Base-by-base conservation (phyloP, 768 basidiomycete species). In the Aureoboletus auriporus region DNA sequence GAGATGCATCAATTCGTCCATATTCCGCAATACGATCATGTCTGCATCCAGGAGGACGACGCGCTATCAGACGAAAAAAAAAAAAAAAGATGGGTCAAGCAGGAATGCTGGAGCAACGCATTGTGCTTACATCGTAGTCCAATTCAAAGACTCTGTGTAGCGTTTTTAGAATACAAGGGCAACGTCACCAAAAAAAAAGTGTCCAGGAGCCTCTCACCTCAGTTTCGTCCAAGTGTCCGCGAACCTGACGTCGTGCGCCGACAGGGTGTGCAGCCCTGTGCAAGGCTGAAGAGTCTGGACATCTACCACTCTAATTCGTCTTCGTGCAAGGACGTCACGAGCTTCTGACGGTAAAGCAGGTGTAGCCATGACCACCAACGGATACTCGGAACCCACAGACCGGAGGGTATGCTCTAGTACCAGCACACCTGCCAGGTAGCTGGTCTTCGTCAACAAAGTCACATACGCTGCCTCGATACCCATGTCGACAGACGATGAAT, bases 31-130 rank as follows among this genome's bases (percentile, higher is more conserved):
- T 17, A 93, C 72, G 46, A 92, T 74, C 93, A 95, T 95, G 69
- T 95, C 93, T 16, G 84, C 81, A 63, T 95, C 93, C 42, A 94
- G 68, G 33, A 94, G 75, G 46, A 93, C 84, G 46, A 94, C 64
- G 23, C 86, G 79, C 88, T 91, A 46, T 44, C 10, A 29, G 46
- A 52, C 27, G 13, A 33, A 10, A 11, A 48, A n/a, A n/a, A 33
- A 10, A 33, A 10, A 11, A 48, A n/a, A n/a, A 33, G 31, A 11
- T 39, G 34, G 35, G 23, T 42, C 43, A 46, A 38, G 26, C 8
- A 42, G 37, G 26, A n/a, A 41, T 23, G 17, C n/a, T 28, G 16
- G 4, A 42, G 29, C 2, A 13, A 44, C 6, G 16, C 43, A n/a
- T 39, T 51, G 70, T 13, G 26, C 54, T 50, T 66, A 84, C 88